Evolutionary conservation across 116 monocot genomes (phyloP).

Genomic region (Dioscorea cayenensis): DNA sequence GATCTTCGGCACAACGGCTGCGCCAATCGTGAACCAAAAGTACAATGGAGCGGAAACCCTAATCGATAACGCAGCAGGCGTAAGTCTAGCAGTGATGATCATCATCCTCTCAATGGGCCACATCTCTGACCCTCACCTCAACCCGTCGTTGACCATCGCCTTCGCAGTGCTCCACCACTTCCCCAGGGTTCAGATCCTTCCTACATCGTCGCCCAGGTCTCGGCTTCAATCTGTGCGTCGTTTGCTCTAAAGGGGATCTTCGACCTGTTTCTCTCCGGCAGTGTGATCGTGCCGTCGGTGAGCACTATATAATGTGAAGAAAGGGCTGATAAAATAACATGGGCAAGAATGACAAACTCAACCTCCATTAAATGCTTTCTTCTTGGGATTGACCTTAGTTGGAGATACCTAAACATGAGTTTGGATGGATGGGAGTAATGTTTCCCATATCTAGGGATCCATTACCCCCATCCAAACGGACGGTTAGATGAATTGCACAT

Average conservation of each 20-base stretch:
- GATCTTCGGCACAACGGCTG: slow-evolving; percentile 62
- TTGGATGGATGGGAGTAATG: too few relatives aligned
- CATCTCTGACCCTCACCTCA: slow-evolving; percentile 76
- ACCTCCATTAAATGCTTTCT: too few relatives aligned
- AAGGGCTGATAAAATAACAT: too few relatives aligned
- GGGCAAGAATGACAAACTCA: too few relatives aligned
- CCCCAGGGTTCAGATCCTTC: slow-evolving; percentile 76
- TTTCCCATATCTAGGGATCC: too few relatives aligned
- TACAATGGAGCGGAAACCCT: slow-evolving; percentile 55
- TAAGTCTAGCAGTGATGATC: slow-evolving; percentile 62
- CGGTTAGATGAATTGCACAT: too few relatives aligned
- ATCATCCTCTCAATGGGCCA: slow-evolving; percentile 74
- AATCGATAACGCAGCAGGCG: slow-evolving; percentile 58
- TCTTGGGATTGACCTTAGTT: too few relatives aligned
- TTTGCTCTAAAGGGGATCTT: slow-evolving; percentile 74
- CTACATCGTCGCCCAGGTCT: slow-evolving; percentile 65
- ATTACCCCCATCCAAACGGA: too few relatives aligned
- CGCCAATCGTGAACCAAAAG: slow-evolving; percentile 75
- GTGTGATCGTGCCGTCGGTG: slow-evolving; percentile 70
- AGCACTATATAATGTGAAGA: slow-evolving; percentile 39
- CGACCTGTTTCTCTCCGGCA: slow-evolving; percentile 69
- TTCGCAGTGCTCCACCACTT: slow-evolving; percentile 73
- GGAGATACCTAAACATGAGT: too few relatives aligned
- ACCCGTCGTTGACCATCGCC: slow-evolving; percentile 69
- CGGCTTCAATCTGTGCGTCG: slow-evolving; percentile 71